Conservation (phyloP, 805 yeast species). For the Cyberlindnera subsufficiens region DNA sequence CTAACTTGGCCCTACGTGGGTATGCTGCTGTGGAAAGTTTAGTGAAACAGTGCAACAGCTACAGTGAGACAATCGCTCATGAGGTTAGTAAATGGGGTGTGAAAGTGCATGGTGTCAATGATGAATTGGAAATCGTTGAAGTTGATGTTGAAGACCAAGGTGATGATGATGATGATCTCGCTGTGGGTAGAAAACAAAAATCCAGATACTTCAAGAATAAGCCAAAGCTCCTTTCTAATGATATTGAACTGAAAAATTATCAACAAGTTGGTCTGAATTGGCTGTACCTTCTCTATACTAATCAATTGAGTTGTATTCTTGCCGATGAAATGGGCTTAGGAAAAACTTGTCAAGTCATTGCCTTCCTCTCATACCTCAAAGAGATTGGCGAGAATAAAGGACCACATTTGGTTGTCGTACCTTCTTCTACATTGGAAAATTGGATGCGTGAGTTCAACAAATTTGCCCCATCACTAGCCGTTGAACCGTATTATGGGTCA, state of each 20-base stretch:
- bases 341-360: slow-evolving; percentile 92
- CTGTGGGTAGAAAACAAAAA: slow-evolving; percentile 22
- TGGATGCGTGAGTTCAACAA: slow-evolving; percentile 94
- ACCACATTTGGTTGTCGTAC: slow-evolving; percentile 92
- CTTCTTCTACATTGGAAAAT: slow-evolving; percentile 93
- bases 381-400: slow-evolving; percentile 52
- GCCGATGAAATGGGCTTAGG: slow-evolving; percentile 99
- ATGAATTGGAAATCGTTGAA: slow-evolving; percentile 63
- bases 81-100: slow-evolving; percentile 90
- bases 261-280: slow-evolving; percentile 98
- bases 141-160: slow-evolving; percentile 24
- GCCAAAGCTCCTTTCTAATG: slow-evolving; percentile 62
- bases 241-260: slow-evolving; percentile 71
- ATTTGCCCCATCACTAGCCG: slow-evolving; percentile 75
- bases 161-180: slow-evolving; percentile 25
- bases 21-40: slow-evolving; percentile 94
- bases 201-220: slow-evolving; percentile 55
- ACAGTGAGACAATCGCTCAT: slow-evolving; percentile 62
- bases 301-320: slow-evolving; percentile 80
- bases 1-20: slow-evolving; percentile 70
- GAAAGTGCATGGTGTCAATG: slow-evolving; percentile 53
- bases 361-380: slow-evolving; percentile 82
- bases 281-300: slow-evolving; percentile 74
- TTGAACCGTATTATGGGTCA: slow-evolving; percentile 92
- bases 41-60: slow-evolving; percentile 73